phyloP scores from a whole-genome alignment of 1,139 yeast genomes.

The Kodamaea arcana region DNA sequence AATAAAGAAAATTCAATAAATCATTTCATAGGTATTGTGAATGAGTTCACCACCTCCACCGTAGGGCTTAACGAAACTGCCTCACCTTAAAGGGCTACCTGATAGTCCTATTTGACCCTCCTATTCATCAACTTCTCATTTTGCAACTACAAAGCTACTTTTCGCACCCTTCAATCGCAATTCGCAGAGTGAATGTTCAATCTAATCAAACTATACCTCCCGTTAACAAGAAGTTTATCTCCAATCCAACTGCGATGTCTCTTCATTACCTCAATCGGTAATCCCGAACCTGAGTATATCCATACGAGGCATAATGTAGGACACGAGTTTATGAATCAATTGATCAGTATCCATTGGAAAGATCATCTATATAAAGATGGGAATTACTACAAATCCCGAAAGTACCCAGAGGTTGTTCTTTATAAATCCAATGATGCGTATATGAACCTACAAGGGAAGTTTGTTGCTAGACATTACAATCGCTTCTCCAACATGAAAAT shows the following conservation, averaged over 20 bases:
- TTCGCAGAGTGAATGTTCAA: too few relatives aligned
- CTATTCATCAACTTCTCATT: too few relatives aligned
- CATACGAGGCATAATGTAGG: constrained; percentile 80
- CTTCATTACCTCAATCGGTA: constrained; percentile 65
- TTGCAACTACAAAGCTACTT: too few relatives aligned
- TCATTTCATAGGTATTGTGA: too few relatives aligned
- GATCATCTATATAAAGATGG: constrained; percentile 12
- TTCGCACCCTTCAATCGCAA: too few relatives aligned
- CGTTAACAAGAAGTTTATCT: background rate
- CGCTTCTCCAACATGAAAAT: constrained; percentile 34
- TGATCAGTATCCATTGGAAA: constrained; percentile 25
- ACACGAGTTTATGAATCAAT: constrained; percentile 44
- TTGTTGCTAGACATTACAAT: constrained; percentile 45
- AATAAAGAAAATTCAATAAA: too few relatives aligned
- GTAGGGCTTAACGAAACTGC: too few relatives aligned
- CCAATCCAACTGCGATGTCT: constrained; percentile 17
- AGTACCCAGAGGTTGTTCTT: constrained; percentile 24
- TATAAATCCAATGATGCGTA: constrained; percentile 48
- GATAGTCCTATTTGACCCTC: too few relatives aligned
- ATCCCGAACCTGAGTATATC: constrained; percentile 62
- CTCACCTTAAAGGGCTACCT: too few relatives aligned
- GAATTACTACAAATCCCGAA: constrained; percentile 17
- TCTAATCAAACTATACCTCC: constrained; percentile 1
- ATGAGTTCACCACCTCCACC: too few relatives aligned
- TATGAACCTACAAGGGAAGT: constrained; percentile 69